A percentile compares a stretch with the other conserved stretches of the same genome.
phyloP scores from a whole-genome alignment of 495 filamentous ascomycete genomes.

The Trichoderma parareesei region DNA sequence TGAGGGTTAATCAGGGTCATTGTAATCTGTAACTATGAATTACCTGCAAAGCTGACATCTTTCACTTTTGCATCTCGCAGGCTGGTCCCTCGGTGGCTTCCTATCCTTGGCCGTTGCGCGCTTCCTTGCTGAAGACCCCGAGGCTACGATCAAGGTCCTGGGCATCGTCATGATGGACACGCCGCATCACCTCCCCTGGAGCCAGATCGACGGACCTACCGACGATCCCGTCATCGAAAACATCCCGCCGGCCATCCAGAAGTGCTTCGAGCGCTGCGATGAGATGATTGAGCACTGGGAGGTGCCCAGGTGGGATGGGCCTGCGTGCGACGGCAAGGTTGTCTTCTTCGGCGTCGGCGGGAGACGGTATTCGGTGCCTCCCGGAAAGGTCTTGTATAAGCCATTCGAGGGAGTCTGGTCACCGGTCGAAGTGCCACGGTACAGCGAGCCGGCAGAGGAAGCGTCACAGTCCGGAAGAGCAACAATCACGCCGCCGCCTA shows the following conservation, averaged over 20 bases:
- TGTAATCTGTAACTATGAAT: neutral
- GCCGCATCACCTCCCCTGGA: slow-evolving; percentile 2
- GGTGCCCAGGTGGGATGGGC: neutral
- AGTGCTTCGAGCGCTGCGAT: slow-evolving; percentile 7
- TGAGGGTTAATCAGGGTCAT: neutral
- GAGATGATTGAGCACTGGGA: slow-evolving; percentile 1
- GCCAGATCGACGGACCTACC: neutral
- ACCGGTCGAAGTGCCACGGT: neutral
- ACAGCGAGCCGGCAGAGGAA: neutral
- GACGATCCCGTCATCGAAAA: slow-evolving; percentile 1
- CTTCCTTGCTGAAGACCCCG: slow-evolving; percentile 6
- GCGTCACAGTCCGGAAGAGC: neutral
- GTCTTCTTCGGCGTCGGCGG: neutral
- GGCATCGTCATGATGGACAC: slow-evolving; percentile 8
- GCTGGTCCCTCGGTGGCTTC: slow-evolving; percentile 9
- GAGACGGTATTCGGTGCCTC: neutral
- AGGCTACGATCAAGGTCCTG: neutral
- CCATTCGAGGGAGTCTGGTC: neutral
- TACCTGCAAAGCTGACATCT: neutral
- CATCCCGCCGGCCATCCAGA: neutral
- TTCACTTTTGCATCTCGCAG: neutral
- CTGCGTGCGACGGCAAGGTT: neutral
- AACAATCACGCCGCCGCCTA: neutral
- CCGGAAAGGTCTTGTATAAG: neutral
- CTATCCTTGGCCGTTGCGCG: neutral